phyloP scores from a whole-genome alignment of 805 yeast genomes.

The Torulaspora indica region DNA sequence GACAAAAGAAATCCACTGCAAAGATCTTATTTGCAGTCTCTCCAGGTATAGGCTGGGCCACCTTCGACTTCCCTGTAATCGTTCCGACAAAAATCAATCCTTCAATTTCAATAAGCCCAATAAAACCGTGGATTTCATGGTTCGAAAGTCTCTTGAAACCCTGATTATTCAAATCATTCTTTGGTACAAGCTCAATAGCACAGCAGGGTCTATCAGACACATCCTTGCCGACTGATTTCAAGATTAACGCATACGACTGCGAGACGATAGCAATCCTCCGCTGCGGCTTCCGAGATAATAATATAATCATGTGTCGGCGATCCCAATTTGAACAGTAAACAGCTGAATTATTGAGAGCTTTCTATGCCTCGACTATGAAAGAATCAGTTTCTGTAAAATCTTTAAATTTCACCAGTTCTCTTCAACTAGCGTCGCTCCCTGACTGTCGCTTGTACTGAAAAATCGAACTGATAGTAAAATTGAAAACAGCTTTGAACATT shows the following conservation, averaged over 20 bases:
- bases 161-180: conserved; percentile 36
- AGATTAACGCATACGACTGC: conserved; percentile 42
- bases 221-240: conserved; percentile 39
- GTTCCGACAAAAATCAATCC: conserved; percentile 68
- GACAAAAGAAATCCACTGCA: conserved; percentile 82
- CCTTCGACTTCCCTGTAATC: conserved; percentile 69
- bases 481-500: conserved; percentile 1
- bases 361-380: neutral
- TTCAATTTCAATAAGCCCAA: conserved; percentile 74
- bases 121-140: conserved; percentile 55
- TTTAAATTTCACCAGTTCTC: conserved; percentile 1
- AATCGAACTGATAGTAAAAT: neutral
- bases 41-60: conserved; percentile 74
- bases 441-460: neutral
- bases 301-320: conserved; percentile 23
- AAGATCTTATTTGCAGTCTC: conserved; percentile 77
- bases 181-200: conserved; percentile 47
- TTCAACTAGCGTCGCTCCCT: neutral
- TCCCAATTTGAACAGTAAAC: neutral
- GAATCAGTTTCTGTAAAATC: neutral
- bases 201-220: conserved; percentile 34
- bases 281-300: conserved; percentile 22
- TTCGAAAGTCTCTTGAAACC: conserved; percentile 43
- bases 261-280: conserved; percentile 34
- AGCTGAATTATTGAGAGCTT: neutral